A percentile compares a stretch with the other conserved stretches of the same genome.
These are phyloP conservation scores for Hirsutella rhossiliensis DNA, from an alignment of 2,329 filamentous ascomycete genomes.

Conservation along the genomic window DNA sequence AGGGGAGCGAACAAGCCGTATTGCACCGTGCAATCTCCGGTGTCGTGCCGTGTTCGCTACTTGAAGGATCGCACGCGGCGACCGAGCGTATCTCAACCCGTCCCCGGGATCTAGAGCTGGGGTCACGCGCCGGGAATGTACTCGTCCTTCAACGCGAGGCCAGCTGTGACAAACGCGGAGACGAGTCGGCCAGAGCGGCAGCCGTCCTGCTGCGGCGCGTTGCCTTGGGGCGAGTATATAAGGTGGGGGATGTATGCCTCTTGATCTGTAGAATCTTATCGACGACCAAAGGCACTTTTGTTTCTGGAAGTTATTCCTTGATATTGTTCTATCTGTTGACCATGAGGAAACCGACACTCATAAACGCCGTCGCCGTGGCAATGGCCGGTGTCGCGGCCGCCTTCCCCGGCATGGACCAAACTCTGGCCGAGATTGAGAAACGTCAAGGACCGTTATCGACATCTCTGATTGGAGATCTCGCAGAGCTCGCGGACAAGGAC, in stretches of 20 bases:
- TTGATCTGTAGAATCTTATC: too few species aligned
- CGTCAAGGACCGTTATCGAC: neutral
- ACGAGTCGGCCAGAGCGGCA: neutral
- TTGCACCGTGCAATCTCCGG: neutral
- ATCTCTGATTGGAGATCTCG: slow-evolving; percentile 23
- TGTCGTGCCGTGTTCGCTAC: neutral
- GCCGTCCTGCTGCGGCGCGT: neutral
- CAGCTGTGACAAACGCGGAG: neutral
- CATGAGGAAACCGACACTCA: neutral
- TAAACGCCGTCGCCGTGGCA: neutral
- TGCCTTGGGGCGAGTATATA: too few species aligned
- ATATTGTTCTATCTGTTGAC: neutral
- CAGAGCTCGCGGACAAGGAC: slow-evolving; percentile 10
- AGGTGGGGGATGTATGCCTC: too few species aligned
- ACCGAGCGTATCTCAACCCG: neutral
- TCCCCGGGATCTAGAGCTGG: neutral
- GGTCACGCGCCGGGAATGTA: neutral
- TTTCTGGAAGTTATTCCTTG: neutral
- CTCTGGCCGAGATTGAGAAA: neutral
- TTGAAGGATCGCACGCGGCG: neutral
- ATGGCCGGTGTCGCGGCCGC: neutral
- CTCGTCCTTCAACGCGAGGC: neutral
- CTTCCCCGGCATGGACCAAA: neutral
- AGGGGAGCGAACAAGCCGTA: neutral
- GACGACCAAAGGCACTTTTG: neutral